Evolutionary conservation across 345 rosid species (phyloP), one percentile per base, ranked within the genome.

Genomic region (Populus ilicifolia): DNA sequence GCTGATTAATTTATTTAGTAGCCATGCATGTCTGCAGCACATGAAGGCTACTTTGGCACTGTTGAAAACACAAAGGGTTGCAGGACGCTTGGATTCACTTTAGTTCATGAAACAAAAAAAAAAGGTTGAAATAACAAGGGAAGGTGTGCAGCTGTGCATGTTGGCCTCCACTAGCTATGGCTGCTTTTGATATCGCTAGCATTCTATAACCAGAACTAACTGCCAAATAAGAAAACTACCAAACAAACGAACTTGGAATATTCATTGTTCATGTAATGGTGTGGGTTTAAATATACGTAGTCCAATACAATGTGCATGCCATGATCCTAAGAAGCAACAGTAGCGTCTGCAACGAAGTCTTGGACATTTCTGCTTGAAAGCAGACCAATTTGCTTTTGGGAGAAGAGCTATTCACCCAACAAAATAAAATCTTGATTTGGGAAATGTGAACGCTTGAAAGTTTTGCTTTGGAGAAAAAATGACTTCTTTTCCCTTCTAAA

Each of bases 161-260:
- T 88, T 83, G 77, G 70, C 72, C 86, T 86, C 93, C 91, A 90
- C 87, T 78, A 72, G 21, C 36, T 33, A 33, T 33, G 5, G 41
- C 5, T 35, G 69, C 54, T 41, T 73, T 54, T 63, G 17, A 61
- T 41, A 38, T 68, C 17, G 4, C 16, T 46, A 75, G 73, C 76
- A 30, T 81, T 46, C 72, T 71, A 25, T 70, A 83, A 77, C 80
- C 29, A 70, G 50, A 78, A 80, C 80, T 71, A 84, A 86, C 88
- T 78, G 81, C 86, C 85, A 67, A 75, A 75, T 59, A 69, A 66
- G 70, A 70, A 80, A 76, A 74, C 75, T 74, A 75, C 80, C 79
- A 44, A 78, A 59, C 77, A 70, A 54, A n/a, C 67, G 70, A 73
- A 64, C 78, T 44, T 20, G 52, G 72, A 76, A 76, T 69, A 68